Evolutionary conservation across 2,329 filamentous ascomycete genomes (phyloP), one percentile per base, ranked within the genome.

Genomic region (Alternaria sp.): DNA sequence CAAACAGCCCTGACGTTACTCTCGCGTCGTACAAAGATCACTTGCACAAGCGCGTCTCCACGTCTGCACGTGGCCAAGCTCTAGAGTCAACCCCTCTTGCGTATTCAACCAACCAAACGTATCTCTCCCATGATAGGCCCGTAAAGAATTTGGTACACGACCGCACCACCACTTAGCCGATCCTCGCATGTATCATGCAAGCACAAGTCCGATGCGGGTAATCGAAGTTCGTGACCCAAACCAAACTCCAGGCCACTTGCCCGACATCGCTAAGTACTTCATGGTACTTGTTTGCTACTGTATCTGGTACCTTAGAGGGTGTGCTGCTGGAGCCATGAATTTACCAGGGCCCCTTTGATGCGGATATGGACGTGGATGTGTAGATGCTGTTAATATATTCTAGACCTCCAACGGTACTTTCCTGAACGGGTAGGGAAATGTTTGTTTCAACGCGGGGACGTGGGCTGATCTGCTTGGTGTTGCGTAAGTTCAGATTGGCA

Each of bases 21-120:
- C 52, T 54, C 51, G 25, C 20, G 40, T 54, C 51, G 51, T 40
- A 54, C 52, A 46, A 5, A n/a, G 12, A 9, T n/a, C 18, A 16
- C 12, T 32, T 20, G 25, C 38, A 28, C 36, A 27, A 32, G 20
- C 32, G 14, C 32, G 32, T 36, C 32, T 36, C 32, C n/a, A 41
- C 34, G 25, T 30, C 32, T 16, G 11, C 25, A 41, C 34, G 36
- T 30, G 51, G 36, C 25, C 18, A 41, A 16, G 11, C 38, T 14
- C 20, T 34, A 12, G 14, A 36, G 12, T 7, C 12, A 36, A 14
- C 3, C 14, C 32, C 32, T 36, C 32, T 12, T 16, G 6, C 32
- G 12, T 12, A 14, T 20, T 7, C 25, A 50, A 20, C 22, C 30
- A 27, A 14, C 20, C 20, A 34, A 34, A 20, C 20, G 30, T 36